Base-by-base conservation (phyloP, 768 basidiomycete species). In the Pulveroboletus ravenelii region DNA sequence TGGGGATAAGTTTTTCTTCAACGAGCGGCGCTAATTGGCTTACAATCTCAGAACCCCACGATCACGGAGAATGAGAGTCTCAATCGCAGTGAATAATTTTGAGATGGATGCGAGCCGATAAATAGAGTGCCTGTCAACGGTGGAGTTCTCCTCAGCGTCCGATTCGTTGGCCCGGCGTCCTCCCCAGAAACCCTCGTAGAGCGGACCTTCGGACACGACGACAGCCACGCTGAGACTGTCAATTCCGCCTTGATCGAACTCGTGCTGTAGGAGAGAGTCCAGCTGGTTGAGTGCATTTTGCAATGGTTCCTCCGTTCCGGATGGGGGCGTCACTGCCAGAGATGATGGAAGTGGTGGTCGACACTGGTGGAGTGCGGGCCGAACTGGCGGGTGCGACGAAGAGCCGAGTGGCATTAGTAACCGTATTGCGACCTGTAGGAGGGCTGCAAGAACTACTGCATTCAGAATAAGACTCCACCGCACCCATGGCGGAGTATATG, bases 91-190 rank as follows among this genome's bases (percentile, higher is more conserved):
- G 55, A 80, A 78, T 50, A 80, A 62, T 61, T 81, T 82, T 6
- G 75, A 72, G 48, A 78, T 72, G 36, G 75, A 78, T 2, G 78
- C 78, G 23, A 80, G 65, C 25, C 81, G 70, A 54, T 80, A 81
- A 43, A 78, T 70, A 0, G 78, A 74, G 56, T 79, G 59, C 45
- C 70, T 66, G n/a, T 72, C 62, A 1, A 74, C 69, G 0, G 58
- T 60, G 5, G 56, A 55, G 10, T 50, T 52, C 6, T 57, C 45
- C 15, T 52, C 51, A 2, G 44, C 36, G n/a, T 53, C 56, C 3
- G 70, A 66, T 55, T 76, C 78, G 50, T 80, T 79, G 30, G 75
- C 77, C 43, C 69, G 62, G 32, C 68, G 63, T 6, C 56, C 56
- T 14, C 80, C 79, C 56, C 72, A 77, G 32, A 74, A 73, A 10